Evolutionary conservation across 2,329 filamentous ascomycete species (phyloP), one percentile per base, ranked within the genome.

Genomic region (Epichloe brachyelytri): DNA sequence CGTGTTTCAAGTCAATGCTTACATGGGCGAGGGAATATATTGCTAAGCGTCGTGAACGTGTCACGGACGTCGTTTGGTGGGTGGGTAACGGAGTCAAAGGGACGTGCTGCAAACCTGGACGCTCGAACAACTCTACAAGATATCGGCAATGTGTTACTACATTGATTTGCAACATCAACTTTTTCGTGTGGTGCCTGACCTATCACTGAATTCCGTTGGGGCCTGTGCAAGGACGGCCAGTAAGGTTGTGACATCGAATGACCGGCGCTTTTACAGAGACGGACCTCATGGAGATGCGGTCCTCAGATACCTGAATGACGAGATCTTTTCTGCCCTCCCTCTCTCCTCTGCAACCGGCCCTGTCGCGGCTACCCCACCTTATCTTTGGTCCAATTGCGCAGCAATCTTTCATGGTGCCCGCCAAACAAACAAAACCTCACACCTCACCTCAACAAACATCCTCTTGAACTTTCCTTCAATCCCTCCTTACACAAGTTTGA

Each of bases 311-410:
- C 30, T 30, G 26, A 30, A 19, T 48, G 52, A 53, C 53, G 54
- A 56, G 52, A 57, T 58, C 56, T 58, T 57, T 58, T 57, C 57
- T 51, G 44, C 53, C 51, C 22, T 2, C 22, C 22, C 7, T 26
- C 50, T 7, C 51, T 53, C 52, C 52, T 51, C 48, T 37, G 40
- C 17, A 43, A 39, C 36, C 41, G 34, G 43, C 30, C 46, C 26
- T 17, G 22, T 47, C n/a, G 30, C 12, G 30, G 41, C 30, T 55
- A 52, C 59, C 59, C 59, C 59, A 61, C 58, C 55, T 55, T 22
- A 52, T 48, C 39, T 54, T 52, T 55, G 43, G 20, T 19, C 49
- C 49, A 45, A 41, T 51, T 51, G 46, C 40, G 39, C 20, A 40
- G 46, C 45, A 51, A 48, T 33, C 45, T 26, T 45, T 46, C 22